Conservation (phyloP, 805 yeast genomes). For the Jamesozyma lodderae region DNA sequence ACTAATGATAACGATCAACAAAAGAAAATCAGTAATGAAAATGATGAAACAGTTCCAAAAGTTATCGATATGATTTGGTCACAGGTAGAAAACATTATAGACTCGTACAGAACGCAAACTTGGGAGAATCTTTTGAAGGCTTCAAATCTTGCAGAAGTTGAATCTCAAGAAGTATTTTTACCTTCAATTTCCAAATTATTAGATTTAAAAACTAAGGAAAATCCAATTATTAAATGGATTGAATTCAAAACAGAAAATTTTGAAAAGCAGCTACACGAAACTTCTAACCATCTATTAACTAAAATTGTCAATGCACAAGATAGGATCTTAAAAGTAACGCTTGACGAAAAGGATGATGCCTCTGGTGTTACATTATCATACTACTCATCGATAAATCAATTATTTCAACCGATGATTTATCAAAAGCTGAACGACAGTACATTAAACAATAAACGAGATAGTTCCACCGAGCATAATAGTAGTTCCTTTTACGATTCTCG, state of each 20-base stretch:
- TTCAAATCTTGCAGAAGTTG: slow-evolving; percentile 8
- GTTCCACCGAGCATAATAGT: neutral
- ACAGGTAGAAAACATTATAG: slow-evolving; percentile 45
- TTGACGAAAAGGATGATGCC: slow-evolving; percentile 10
- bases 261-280: slow-evolving; percentile 32
- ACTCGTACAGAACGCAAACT: slow-evolving; percentile 42
- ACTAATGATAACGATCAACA: slow-evolving; percentile 7
- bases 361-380: slow-evolving; percentile 30
- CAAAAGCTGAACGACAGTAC: neutral
- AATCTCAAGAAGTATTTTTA: slow-evolving; percentile 29
- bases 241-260: slow-evolving; percentile 39
- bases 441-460: neutral
- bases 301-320: slow-evolving; percentile 35
- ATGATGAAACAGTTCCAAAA: slow-evolving; percentile 17
- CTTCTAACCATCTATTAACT: slow-evolving; percentile 34
- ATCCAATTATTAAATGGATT: slow-evolving; percentile 60
- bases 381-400: slow-evolving; percentile 21
- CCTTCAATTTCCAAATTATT: slow-evolving; percentile 44
- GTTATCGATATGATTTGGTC: slow-evolving; percentile 47
- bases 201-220: slow-evolving; percentile 54
- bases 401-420: slow-evolving; percentile 5
- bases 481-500: slow-evolving; percentile 8
- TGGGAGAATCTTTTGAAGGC: slow-evolving; percentile 39
- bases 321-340: slow-evolving; percentile 28
- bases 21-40: slow-evolving; percentile 19